phyloP scores from a whole-genome alignment of 2,329 filamentous ascomycete species.

The Cladosporium sp. region DNA sequence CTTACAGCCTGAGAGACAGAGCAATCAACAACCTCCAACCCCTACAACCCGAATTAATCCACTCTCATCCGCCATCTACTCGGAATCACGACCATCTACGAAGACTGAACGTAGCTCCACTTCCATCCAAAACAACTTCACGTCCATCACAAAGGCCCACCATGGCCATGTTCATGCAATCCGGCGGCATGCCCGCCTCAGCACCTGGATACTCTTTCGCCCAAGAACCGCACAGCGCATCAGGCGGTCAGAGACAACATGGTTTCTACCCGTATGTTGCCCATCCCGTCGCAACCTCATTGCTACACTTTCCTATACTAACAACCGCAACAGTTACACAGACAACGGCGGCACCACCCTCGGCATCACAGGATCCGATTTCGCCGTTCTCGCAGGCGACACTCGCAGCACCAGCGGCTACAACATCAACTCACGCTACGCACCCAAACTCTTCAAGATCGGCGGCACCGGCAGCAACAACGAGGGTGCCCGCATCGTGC shows the following conservation, averaged over 20 bases:
- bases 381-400: slow-evolving; percentile 94
- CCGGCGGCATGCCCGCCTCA: slow-evolving; percentile 44
- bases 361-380: slow-evolving; percentile 88
- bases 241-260: slow-evolving; percentile 59
- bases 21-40: slow-evolving; percentile 1
- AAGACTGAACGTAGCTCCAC: neutral
- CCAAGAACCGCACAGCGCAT: slow-evolving; percentile 43
- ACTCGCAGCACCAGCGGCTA: slow-evolving; percentile 93
- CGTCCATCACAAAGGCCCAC: neutral
- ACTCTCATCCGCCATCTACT: neutral
- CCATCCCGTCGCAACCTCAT: neutral
- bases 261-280: slow-evolving; percentile 83
- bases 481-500: slow-evolving; percentile 76
- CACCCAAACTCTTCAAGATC: slow-evolving; percentile 95
- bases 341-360: slow-evolving; percentile 97
- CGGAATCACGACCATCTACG: neutral
- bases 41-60: neutral
- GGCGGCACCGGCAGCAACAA: slow-evolving; percentile 84
- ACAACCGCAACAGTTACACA: slow-evolving; percentile 63
- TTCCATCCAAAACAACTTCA: neutral
- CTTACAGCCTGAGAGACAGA: neutral
- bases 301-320: neutral
- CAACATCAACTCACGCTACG: slow-evolving; percentile 96
- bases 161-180: slow-evolving; percentile 53
- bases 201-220: slow-evolving; percentile 58